A percentile compares a stretch with the other conserved stretches of the same genome.
Evolutionary conservation across 495 filamentous ascomycete species (phyloP).

Genomic region (Neohortaea acidophila): DNA sequence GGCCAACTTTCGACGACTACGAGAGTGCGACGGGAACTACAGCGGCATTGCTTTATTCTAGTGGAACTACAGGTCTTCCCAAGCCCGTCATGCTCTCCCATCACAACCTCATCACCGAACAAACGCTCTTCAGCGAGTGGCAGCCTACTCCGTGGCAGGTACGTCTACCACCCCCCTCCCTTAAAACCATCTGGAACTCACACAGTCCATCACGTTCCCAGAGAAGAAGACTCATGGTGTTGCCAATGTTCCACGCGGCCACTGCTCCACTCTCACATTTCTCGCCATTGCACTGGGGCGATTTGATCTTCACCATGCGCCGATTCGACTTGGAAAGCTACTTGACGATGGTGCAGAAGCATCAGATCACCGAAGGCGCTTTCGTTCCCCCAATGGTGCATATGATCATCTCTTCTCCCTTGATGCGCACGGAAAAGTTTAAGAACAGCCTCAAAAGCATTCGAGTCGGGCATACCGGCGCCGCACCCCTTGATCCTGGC

Average conservation of each 20-base stretch:
- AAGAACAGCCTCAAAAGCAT: conserved; percentile 4
- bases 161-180: no score
- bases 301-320: conserved; percentile 12
- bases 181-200: no score
- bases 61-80: conserved; percentile 23
- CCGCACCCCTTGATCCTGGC: conserved; percentile 8
- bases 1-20: no score
- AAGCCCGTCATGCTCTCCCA: conserved; percentile 34
- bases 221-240: no score
- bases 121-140: no score
- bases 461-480: conserved; percentile 1
- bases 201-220: no score
- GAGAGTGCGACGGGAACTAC: no score
- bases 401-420: conserved; percentile 13
- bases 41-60: no score
- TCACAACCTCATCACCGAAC: conserved; percentile 47
- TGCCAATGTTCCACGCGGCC: conserved; percentile 13
- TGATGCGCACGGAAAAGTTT: no score
- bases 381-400: conserved; percentile 14
- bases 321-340: conserved; percentile 9
- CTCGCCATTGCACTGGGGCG: conserved; percentile 1
- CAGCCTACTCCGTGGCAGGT: no score
- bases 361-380: conserved; percentile 6
- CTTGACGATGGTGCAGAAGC: conserved; percentile 7
- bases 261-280: conserved; percentile 2